A percentile compares a stretch with the other conserved stretches of the same genome.
phyloP scores from a whole-genome alignment of 768 basidiomycete species.

The Collybia sordida region DNA sequence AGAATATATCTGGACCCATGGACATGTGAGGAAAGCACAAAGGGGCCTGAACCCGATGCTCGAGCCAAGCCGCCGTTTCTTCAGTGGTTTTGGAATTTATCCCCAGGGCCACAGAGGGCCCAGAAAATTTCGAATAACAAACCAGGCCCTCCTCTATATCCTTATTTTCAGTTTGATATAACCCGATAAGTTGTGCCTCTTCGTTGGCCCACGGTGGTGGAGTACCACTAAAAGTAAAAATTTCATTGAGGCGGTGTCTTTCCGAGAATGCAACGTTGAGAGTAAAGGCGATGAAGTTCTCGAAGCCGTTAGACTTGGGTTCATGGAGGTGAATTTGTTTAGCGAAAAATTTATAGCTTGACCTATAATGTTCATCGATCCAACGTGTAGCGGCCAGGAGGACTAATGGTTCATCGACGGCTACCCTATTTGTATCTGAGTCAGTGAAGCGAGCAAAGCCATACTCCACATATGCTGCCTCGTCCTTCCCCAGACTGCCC shows the following conservation, averaged over 20 bases:
- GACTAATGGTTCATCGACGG: slow-evolving; percentile 44
- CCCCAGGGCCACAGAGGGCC: slow-evolving; percentile 38
- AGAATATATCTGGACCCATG: slow-evolving; percentile 45
- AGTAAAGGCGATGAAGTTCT: slow-evolving; percentile 44
- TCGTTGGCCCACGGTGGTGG: slow-evolving; percentile 35
- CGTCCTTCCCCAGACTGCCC: slow-evolving; percentile 35
- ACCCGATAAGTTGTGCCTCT: slow-evolving; percentile 35
- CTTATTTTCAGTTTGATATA: slow-evolving; percentile 23
- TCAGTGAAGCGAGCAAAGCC: slow-evolving; percentile 46
- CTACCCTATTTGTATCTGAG: slow-evolving; percentile 33
- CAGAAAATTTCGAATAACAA: slow-evolving; percentile 24
- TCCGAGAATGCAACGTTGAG: slow-evolving; percentile 36
- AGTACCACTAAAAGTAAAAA: slow-evolving; percentile 34
- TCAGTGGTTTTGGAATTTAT: slow-evolving; percentile 33
- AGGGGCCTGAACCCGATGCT: slow-evolving; percentile 35
- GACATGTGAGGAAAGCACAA: slow-evolving; percentile 39
- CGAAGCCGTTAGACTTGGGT: slow-evolving; percentile 39
- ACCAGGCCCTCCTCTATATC: slow-evolving; percentile 27
- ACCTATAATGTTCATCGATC: slow-evolving; percentile 34
- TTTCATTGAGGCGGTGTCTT: slow-evolving; percentile 27
- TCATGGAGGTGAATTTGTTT: slow-evolving; percentile 32
- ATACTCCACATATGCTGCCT: slow-evolving; percentile 40
- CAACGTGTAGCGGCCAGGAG: slow-evolving; percentile 41
- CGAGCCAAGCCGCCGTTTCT: slow-evolving; percentile 34
- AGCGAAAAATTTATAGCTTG: slow-evolving; percentile 37